Evolutionary conservation across 768 basidiomycete species (phyloP), one percentile per base, ranked within the genome.

Genomic region (Lepiota venenata): DNA sequence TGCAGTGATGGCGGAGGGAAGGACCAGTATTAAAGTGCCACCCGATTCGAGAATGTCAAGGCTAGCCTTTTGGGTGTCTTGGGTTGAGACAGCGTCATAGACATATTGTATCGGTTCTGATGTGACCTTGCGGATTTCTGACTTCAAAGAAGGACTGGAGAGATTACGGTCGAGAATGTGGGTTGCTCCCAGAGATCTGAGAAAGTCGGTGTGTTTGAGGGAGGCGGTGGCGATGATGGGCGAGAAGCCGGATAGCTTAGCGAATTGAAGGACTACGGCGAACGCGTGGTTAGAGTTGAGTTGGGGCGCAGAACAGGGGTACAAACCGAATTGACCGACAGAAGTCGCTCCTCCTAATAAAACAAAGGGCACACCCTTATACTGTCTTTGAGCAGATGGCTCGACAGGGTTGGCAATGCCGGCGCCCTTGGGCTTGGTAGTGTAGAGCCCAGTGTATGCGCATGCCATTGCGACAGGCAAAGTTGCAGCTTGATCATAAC

Each of bases 181-280:
- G 1, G 77, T 74, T 3, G 71, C 76, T 7, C 77, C 74, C 20
- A 75, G 59, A 3, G 61, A 66, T 56, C 69, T 67, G 22, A 77
- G 69, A 11, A 56, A 49, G 0, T 60, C 52, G 37, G 65, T 44
- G 40, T 74, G 66, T 12, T 64, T 58, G 7, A 59, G 56, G 15
- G 71, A 73, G 0, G 76, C 67, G 1, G 68, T 76, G 20, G 70
- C 60, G 12, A 78, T 75, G 48, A 76, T 73, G 4, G 74, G 73
- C 10, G 68, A 64, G 60, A 75, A 76, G 1, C 73, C 75, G 2
- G 72, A 67, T 29, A 70, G 51, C 21, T 40, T 61, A 4, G 70
- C 64, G 11, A 72, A 63, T 57, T 73, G 73, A 39, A 73, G 68
- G n/a, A 57, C 70, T 68, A 50, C 9, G 42, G 50, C n/a, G n/a